Evolutionary conservation across 83 land plant species (phyloP), one percentile per base, ranked within the genome.

Genomic region (Isoetes engelmannii): DNA sequence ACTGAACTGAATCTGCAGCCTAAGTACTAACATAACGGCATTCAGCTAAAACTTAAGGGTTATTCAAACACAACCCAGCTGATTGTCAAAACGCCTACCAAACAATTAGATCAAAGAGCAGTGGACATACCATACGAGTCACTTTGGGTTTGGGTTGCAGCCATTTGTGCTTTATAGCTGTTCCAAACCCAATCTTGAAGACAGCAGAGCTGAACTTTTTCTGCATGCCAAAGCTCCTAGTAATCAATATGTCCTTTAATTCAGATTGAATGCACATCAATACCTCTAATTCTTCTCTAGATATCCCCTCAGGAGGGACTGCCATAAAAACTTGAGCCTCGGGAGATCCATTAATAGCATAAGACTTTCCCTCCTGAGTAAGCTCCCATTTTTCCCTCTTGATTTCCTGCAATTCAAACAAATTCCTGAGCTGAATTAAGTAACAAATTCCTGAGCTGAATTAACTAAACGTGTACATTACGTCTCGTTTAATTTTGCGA

Each of bases 271-370:
- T 5, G 9, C 47, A 17, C 57, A 44, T 37, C 7, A 54, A 57
- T 48, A 91, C 92, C 87, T 87, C 75, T 66, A 92, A 53, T 21
- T 82, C 92, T n/a, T 74, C 81, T 17, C 50, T 47, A 5, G 94
- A 68, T 45, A 92, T 87, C 10, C 96, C 92, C 61, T 87, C 96
- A 3, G 83, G 77, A 3, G 98, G 98, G 6, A 93, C 77, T 6
- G 95, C 92, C 41, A 55, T 43, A 51, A 85, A 93, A 18, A 93
- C 71, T 51, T 83, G 96, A 5, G 76, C 77, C 78, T 93, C 98
- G 7, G 89, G 96, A 18, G 98, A 87, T 7, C 97, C 92, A 19
- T 72, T 42, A 10, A 49, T 68, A 2, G 86, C 81, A 65, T 87
- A 92, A 7, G 10, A 19, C 18, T 83, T 70, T 7, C 95, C 98